These are phyloP conservation scores for Talaromyces wortmannii DNA, from an alignment of 495 filamentous ascomycete species.

Conservation along the genomic window DNA sequence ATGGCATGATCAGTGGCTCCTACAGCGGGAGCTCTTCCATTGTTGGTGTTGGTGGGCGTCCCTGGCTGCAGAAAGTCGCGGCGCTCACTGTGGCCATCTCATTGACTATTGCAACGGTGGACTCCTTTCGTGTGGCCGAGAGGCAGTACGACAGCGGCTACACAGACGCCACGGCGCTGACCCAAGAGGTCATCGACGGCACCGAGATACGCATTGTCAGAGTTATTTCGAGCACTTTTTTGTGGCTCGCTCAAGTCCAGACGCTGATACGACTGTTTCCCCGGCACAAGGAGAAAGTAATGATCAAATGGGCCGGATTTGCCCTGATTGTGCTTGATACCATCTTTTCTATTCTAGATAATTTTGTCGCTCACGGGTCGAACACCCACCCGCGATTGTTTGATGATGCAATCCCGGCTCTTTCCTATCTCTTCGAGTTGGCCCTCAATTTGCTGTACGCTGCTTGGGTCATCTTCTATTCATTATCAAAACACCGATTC, in stretches of 20 bases:
- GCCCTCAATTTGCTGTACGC: constrained; percentile 85
- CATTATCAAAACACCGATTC: constrained; percentile 84
- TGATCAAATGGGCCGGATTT: constrained; percentile 98
- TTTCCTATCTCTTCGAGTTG: constrained; percentile 90
- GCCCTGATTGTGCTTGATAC: constrained; percentile 85
- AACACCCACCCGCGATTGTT: constrained; percentile 63
- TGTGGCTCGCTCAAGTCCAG: constrained; percentile 97
- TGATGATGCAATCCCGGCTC: constrained; percentile 81
- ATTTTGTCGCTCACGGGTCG: constrained; percentile 60
- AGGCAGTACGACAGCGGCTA: constrained; percentile 66
- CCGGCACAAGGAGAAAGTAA: constrained; percentile 91
- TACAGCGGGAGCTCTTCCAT: constrained; percentile 59
- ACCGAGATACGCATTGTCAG: constrained; percentile 81
- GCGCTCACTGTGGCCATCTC: constrained; percentile 86
- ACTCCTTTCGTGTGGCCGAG: constrained; percentile 79
- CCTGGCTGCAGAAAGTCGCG: constrained; percentile 94
- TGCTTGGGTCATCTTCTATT: constrained; percentile 93
- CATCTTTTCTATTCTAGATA: constrained; percentile 81
- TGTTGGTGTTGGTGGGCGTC: constrained; percentile 82
- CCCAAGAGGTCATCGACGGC: constrained; percentile 69
- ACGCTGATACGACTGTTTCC: constrained; percentile 94
- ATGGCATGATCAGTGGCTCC: constrained; percentile 77
- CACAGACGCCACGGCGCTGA: constrained; percentile 66
- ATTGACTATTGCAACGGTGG: constrained; percentile 83
- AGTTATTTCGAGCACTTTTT: constrained; percentile 86